Base-by-base conservation (phyloP, 1,284 basidiomycete species). In the Rhodotorula sp. region DNA sequence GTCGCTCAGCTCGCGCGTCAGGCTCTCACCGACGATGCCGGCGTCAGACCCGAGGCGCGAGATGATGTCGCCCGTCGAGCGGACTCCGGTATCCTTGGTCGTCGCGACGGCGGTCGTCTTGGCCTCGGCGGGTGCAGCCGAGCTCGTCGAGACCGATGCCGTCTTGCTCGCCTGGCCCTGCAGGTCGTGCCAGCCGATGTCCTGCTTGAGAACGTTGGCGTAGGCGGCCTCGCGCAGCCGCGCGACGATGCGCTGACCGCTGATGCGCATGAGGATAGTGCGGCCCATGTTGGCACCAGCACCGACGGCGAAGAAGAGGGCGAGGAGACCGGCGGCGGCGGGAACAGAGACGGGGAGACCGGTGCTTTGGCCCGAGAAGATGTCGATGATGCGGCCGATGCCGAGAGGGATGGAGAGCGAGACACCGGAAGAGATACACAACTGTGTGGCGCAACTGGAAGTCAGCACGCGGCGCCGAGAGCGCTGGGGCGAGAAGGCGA, bases 1-100 rank as follows among this genome's bases (percentile, higher is more conserved):
- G 81, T 97, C 94, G 21, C 91, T 93, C 53, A 97, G 85, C 77
- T 97, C 95, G 79, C 91, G 89, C 0, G 94, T 97, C 7, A 97
- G 87, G 67, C 90, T 92, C 55, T 98, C 96, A 54, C 97, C 97
- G 54, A 99, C 91, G 73, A 99, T 92, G 78, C 89, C 93, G 16
- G 92, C 92, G 81, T 99, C 96, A 10, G 91, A 90, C 70, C 91
- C 95, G 52, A 99, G 86, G 58, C 96, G 85, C 79, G 92, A 95
- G 55, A 99, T 85, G 16, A 97, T 91, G 80, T 99, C 97, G 19
- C 96, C 97, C 69, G 95, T 93, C 0, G 93, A 93, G 57, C 88
- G 88, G 81, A 97, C 94, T 7, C 96, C 92, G 79, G 89, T 95
- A 80, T 95, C 92, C 65, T 76, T 73, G 42, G 61, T 49, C 4